Base-by-base conservation (phyloP, 139 green algal species). In the Auxenochlorella protothecoides region DNA sequence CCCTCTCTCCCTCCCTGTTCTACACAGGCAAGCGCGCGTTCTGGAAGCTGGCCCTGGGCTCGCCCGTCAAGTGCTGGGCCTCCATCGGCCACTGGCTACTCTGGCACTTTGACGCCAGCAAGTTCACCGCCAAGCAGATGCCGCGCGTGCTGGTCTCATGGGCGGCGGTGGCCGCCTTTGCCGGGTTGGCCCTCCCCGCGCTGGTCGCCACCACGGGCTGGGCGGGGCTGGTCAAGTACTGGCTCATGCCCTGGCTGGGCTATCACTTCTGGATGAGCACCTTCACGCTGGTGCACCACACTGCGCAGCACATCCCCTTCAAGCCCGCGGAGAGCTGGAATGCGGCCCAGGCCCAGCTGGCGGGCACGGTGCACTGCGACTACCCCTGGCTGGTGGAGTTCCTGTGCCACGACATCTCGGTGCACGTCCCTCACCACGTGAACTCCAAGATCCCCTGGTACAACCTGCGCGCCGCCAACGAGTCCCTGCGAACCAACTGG, bases 241-340 rank as follows among this genome's bases (percentile, higher is more conserved):
- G 93, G 93, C 83, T 97, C 56, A 94, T 97, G 88, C 93, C 93
- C 2, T 97, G 91, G 91, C 80, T 98, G 72, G 93, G 93, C 59
- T 98, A 97, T 85, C 93, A 98, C 86, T 98, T 98, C 89, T 98
- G 93, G 93, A 96, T 98, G 89, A 88, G 76, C 80, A 97, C 93
- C 65, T 98, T 98, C 88, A 98, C 93, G 0, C 81, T 98, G 59
- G 86, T 97, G 59, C 93, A 98, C 87, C 93, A 98, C 88, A 98
- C 93, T 4, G 92, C 93, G 15, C 93, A 91, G 4, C 93, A 98
- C 84, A 98, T 98, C 79, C 93, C 93, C 71, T 98, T 98, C 90
- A 97, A 96, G 87, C 74, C 79, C 14, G 85, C 88, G 0, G 70
- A 77, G 12, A 79, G 93, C 64, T 98, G 93, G 93, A 94, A 98